phyloP scores from a whole-genome alignment of 2,329 filamentous ascomycete species.

The Raffaelea ambrosiae region DNA sequence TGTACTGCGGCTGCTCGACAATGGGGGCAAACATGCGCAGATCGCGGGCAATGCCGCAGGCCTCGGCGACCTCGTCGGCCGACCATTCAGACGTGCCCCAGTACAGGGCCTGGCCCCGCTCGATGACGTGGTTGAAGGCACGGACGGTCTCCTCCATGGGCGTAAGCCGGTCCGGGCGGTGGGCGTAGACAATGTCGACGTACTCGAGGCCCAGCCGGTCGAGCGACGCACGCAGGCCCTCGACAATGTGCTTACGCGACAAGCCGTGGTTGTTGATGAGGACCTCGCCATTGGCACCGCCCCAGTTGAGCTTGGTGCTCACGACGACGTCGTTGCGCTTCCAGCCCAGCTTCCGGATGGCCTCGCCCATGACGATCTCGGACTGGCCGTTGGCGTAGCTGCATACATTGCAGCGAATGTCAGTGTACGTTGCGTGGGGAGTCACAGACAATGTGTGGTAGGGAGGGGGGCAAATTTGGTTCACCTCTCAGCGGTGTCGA shows the following conservation, averaged over 20 bases:
- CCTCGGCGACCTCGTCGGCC: slow-evolving; percentile 57
- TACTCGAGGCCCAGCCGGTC: slow-evolving; percentile 55
- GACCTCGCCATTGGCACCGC: slow-evolving; percentile 49
- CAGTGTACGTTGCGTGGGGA: no score
- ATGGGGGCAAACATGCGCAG: slow-evolving; percentile 54
- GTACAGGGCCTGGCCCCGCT: slow-evolving; percentile 61
- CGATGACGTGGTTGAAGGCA: slow-evolving; percentile 39
- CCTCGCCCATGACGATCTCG: slow-evolving; percentile 55
- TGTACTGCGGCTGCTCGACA: slow-evolving; percentile 62
- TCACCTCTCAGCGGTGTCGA: slow-evolving; percentile 47
- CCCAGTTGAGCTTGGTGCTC: slow-evolving; percentile 51
- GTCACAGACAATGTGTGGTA: no score
- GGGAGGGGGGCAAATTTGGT: neutral
- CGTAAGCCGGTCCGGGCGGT: slow-evolving; percentile 48
- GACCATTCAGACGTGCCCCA: slow-evolving; percentile 67
- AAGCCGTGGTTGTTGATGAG: slow-evolving; percentile 41
- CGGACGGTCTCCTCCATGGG: slow-evolving; percentile 56
- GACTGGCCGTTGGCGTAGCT: slow-evolving; percentile 50
- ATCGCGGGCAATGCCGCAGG: slow-evolving; percentile 50
- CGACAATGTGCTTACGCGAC: slow-evolving; percentile 41
- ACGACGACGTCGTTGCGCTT: slow-evolving; percentile 54
- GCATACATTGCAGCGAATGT: no score
- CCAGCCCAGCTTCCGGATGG: slow-evolving; percentile 53
- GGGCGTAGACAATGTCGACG: slow-evolving; percentile 56
- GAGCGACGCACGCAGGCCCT: slow-evolving; percentile 51